Percentiles rank a stretch among this genome's conserved stretches.
These are phyloP conservation scores for Eucalyptus lansdowneana DNA, from an alignment of 345 rosid genomes.

Conservation along the genomic window DNA sequence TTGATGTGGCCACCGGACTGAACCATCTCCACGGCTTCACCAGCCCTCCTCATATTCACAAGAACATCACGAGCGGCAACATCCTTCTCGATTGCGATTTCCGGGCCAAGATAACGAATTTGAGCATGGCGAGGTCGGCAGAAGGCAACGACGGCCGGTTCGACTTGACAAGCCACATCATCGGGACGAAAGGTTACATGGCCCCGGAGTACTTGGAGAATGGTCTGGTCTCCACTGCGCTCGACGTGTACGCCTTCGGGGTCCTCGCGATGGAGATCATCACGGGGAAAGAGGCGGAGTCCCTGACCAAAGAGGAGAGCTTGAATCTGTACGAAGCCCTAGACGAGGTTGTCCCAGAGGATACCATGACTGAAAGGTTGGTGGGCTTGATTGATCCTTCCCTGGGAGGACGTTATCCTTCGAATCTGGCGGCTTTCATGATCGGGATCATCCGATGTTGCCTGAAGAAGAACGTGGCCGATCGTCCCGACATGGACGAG, in stretches of 20 bases:
- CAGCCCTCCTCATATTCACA: slow-evolving; percentile 22
- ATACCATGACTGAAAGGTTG: neutral
- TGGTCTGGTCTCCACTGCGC: slow-evolving; percentile 19
- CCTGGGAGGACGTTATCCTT: slow-evolving; percentile 6
- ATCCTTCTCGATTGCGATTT: slow-evolving; percentile 15
- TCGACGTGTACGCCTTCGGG: slow-evolving; percentile 34
- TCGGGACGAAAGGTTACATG: slow-evolving; percentile 23
- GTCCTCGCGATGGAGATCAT: slow-evolving; percentile 27
- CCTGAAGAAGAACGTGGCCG: slow-evolving; percentile 33
- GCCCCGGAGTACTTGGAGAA: slow-evolving; percentile 30
- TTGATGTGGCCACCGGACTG: slow-evolving; percentile 34
- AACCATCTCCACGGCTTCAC: slow-evolving; percentile 38
- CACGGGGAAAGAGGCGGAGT: slow-evolving; percentile 24
- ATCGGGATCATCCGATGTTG: neutral
- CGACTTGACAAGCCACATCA: neutral
- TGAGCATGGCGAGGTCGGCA: slow-evolving; percentile 19
- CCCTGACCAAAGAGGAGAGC: slow-evolving; percentile 4
- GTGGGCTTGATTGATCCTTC: slow-evolving; percentile 15
- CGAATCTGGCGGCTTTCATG: neutral
- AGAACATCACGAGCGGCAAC: slow-evolving; percentile 22
- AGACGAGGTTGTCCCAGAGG: neutral
- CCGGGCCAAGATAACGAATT: slow-evolving; percentile 30
- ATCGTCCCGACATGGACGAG: slow-evolving; percentile 65
- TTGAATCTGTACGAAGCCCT: slow-evolving; percentile 6
- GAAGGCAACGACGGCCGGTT: slow-evolving; percentile 3